Evolutionary conservation across 2,329 filamentous ascomycete species (phyloP).

Genomic region (Parafenestella ontariensis): DNA sequence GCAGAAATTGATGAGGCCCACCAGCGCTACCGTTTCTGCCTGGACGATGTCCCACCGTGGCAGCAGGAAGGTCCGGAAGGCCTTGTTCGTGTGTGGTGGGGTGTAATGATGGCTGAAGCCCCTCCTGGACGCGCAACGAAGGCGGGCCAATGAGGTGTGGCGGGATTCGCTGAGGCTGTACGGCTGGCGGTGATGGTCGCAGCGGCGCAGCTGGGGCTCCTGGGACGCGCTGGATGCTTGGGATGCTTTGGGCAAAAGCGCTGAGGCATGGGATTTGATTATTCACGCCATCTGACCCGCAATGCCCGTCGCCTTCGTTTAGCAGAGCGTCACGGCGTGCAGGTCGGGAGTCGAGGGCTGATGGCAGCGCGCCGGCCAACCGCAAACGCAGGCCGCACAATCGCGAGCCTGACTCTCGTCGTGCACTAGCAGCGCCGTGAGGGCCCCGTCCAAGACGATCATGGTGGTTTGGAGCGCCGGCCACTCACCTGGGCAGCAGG

Average conservation of each 20-base stretch:
- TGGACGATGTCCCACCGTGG: conserved; percentile 22
- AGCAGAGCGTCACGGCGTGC: not conserved
- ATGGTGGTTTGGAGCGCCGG: not conserved
- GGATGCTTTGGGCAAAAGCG: not conserved
- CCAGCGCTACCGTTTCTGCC: conserved; percentile 32
- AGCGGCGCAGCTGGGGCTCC: conserved; percentile 14
- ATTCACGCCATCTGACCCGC: conserved; percentile 14
- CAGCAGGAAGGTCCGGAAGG: conserved; percentile 8
- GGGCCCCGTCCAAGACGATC: not conserved
- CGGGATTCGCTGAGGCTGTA: conserved; percentile 20
- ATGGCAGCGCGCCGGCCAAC: conserved; percentile 1
- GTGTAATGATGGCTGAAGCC: conserved; percentile 15
- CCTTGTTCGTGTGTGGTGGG: conserved; percentile 10
- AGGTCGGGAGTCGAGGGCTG: conserved; percentile 1
- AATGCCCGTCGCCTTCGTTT: conserved; percentile 1
- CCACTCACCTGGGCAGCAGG: not conserved
- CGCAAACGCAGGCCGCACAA: not conserved
- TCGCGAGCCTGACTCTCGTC: not conserved
- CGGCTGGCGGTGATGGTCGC: not conserved
- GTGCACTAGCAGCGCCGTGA: not conserved
- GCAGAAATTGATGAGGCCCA: conserved; percentile 27
- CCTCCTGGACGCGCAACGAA: conserved; percentile 3
- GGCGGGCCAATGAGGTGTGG: conserved; percentile 7
- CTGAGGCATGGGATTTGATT: conserved; percentile 14
- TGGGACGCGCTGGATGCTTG: not conserved